A percentile compares a stretch with the other conserved stretches of the same genome.
These are phyloP conservation scores for Fusarium oxysporum DNA, from an alignment of 2,329 filamentous ascomycete species.

Conservation along the genomic window DNA sequence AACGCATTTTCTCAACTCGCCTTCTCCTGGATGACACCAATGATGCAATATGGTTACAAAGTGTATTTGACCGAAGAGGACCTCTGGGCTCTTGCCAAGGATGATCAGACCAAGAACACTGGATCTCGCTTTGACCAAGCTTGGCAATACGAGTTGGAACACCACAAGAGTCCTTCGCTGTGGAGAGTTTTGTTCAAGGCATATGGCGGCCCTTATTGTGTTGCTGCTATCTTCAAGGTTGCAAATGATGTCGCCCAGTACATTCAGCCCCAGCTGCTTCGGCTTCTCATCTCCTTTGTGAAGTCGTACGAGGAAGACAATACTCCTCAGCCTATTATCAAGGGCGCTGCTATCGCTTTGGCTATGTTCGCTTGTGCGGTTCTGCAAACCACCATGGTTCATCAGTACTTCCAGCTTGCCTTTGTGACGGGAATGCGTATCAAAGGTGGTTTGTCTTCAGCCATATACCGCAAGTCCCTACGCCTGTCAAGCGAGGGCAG, in stretches of 20 bases:
- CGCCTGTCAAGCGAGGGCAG: conserved; percentile 93
- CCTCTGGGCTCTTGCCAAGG: conserved; percentile 87
- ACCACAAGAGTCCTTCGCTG: conserved; percentile 73
- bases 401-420: conserved; percentile 96
- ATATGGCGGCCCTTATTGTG: conserved; percentile 85
- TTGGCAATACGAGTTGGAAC: conserved; percentile 81
- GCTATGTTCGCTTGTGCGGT: conserved; percentile 92
- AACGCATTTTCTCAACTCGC: conserved; percentile 93
- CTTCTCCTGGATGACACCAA: conserved; percentile 97
- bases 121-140: conserved; percentile 75
- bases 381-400: conserved; percentile 87
- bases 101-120: conserved; percentile 82
- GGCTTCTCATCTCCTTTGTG: conserved; percentile 85
- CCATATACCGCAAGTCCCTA: conserved; percentile 93
- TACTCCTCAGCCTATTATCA: conserved; percentile 79
- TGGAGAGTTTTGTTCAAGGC: conserved; percentile 88
- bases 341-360: conserved; percentile 87
- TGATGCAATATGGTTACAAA: conserved; percentile 96
- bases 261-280: conserved; percentile 88
- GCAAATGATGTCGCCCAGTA: conserved; percentile 88
- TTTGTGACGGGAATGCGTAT: conserved; percentile 98
- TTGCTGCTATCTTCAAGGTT: conserved; percentile 89
- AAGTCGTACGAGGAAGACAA: conserved; percentile 75
- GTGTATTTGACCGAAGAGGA: conserved; percentile 94
- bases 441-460: conserved; percentile 87